Evolutionary conservation across 169 alveolate genomes (phyloP).

Genomic region (Hammondia hammondi): DNA sequence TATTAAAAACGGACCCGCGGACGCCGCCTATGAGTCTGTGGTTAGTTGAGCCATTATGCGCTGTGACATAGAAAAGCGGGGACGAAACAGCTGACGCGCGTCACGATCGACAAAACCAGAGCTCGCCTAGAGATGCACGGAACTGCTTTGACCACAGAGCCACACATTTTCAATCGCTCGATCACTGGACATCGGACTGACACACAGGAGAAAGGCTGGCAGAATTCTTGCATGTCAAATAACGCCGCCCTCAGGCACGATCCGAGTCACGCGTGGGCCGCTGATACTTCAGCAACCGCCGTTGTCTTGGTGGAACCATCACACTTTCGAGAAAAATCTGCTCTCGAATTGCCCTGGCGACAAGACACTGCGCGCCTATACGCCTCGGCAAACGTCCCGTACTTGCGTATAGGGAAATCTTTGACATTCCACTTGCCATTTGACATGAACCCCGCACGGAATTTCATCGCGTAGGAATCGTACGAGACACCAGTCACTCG

Average conservation of each 20-base stretch:
- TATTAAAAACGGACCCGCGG: no score
- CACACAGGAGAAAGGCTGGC: no score
- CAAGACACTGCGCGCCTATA: constrained; percentile 26
- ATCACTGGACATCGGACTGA: neutral
- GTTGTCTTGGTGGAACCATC: neutral
- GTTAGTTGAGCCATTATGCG: no score
- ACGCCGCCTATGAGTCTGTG: no score
- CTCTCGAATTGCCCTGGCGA: constrained; percentile 2
- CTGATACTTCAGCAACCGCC: constrained; percentile 16
- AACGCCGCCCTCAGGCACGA: neutral
- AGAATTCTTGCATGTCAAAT: neutral
- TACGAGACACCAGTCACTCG: constrained; percentile 31
- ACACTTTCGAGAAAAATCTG: neutral
- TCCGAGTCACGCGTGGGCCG: neutral
- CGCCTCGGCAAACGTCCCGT: constrained; percentile 37
- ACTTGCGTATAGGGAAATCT: constrained; percentile 17
- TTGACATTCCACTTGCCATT: constrained; percentile 38
- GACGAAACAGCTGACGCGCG: no score
- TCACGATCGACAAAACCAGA: no score
- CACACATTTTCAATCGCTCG: neutral
- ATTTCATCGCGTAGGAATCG: constrained; percentile 31
- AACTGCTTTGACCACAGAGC: neutral
- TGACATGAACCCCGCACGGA: constrained; percentile 16
- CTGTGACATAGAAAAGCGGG: no score
- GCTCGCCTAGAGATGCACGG: no score